These are phyloP conservation scores for Begonia peltatifolia DNA, from an alignment of 306 rosid species.

Conservation along the genomic window DNA sequence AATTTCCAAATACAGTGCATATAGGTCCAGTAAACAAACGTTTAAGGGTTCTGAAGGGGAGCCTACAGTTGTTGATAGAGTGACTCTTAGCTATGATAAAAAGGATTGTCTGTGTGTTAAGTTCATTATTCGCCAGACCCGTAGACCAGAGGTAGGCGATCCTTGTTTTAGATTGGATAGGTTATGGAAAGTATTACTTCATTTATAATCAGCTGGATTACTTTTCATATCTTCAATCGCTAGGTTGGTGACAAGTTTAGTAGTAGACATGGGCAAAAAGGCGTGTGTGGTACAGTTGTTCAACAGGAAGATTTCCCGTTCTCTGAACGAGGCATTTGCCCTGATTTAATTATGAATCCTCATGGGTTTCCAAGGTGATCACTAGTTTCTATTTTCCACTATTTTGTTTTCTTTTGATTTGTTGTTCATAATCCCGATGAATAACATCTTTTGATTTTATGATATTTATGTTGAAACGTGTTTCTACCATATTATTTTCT, in stretches of 20 bases:
- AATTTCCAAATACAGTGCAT: constrained; percentile 38
- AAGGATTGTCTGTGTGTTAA: constrained; percentile 58
- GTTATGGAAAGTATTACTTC: too few species aligned
- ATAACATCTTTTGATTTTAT: background rate
- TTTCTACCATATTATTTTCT: background rate
- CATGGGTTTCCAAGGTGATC: constrained; percentile 93
- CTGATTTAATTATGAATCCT: constrained; percentile 95
- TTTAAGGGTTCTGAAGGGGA: constrained; percentile 70
- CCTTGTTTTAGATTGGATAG: background rate
- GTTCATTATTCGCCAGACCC: constrained; percentile 67
- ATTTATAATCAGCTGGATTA: too few species aligned
- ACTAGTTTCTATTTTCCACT: constrained; percentile 1
- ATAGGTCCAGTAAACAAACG: constrained; percentile 21
- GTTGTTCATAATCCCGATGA: background rate
- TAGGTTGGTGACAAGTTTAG: constrained; percentile 96
- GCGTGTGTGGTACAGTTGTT: constrained; percentile 92
- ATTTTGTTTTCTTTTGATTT: background rate
- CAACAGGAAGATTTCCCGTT: constrained; percentile 95
- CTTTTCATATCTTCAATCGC: constrained; percentile 10
- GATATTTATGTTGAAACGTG: background rate
- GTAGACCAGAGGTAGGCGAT: constrained; percentile 78
- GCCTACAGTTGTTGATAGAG: constrained; percentile 69
- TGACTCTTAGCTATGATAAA: constrained; percentile 62
- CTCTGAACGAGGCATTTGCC: constrained; percentile 95
- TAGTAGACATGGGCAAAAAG: constrained; percentile 99